Evolutionary conservation across 257 asterid species (phyloP).

Genomic region (Fraxinus excelsior): DNA sequence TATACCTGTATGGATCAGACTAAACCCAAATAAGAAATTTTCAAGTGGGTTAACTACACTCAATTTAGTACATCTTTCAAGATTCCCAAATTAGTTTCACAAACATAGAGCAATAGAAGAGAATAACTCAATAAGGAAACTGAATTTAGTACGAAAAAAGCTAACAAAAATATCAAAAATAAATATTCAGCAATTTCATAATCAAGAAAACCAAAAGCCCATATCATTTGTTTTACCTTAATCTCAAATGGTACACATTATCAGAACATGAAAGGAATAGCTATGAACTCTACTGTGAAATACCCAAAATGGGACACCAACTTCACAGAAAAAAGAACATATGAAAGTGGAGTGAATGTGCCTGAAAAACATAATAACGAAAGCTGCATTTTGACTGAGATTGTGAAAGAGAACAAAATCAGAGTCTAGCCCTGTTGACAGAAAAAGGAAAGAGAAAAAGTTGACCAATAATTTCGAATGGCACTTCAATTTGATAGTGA

Average conservation of each 20-base stretch:
- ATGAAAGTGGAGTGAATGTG: conserved; percentile 34
- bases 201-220: conserved; percentile 20
- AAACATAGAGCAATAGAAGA: background rate
- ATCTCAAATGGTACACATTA: conserved; percentile 30
- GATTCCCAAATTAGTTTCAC: conserved; percentile 7
- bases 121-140: background rate
- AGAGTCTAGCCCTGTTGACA: conserved; percentile 31
- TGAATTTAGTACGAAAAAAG: conserved; percentile 1
- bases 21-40: conserved; percentile 31
- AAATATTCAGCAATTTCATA: conserved; percentile 14
- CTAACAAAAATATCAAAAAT: background rate
- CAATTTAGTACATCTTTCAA: conserved; percentile 12
- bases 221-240: conserved; percentile 28
- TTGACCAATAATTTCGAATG: conserved; percentile 33
- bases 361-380: too few relatives aligned
- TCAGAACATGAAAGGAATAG: conserved; percentile 17
- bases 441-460: conserved; percentile 19
- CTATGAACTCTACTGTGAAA: background rate
- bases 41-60: background rate
- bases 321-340: conserved; percentile 33
- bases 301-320: background rate
- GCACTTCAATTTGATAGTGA: conserved; percentile 26
- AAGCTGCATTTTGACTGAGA: conserved; percentile 13
- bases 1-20: conserved; percentile 20
- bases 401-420: conserved; percentile 24